Conservation (phyloP, 805 yeast genomes). For the Teunomyces stri region DNA sequence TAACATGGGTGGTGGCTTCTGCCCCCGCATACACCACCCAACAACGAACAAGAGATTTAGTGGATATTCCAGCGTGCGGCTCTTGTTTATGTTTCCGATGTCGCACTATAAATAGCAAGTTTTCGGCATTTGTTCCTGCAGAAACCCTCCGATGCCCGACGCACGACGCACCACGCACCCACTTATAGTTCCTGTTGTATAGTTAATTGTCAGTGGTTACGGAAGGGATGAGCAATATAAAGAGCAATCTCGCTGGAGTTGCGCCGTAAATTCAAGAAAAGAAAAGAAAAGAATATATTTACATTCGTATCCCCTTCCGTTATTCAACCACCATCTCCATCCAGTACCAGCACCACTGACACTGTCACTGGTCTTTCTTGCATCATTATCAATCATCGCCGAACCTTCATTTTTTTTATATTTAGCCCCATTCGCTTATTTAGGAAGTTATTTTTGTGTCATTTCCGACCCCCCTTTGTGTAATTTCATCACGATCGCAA, state of each 20-base stretch:
- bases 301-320: no score
- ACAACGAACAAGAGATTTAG: no score
- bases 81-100: not conserved
- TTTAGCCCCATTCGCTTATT: not conserved
- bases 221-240: slow-evolving; percentile 1
- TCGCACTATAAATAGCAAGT: not conserved
- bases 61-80: not conserved
- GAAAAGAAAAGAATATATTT: no score
- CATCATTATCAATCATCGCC: no score
- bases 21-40: no score
- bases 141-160: not conserved
- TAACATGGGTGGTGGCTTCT: no score
- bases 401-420: no score
- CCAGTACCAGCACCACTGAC: no score
- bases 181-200: not conserved
- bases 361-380: no score
- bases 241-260: not conserved
- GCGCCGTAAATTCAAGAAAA: no score
- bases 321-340: no score
- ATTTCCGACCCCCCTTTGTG: not conserved
- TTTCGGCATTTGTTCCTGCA: not conserved
- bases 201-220: not conserved
- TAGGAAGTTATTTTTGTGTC: not conserved
- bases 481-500: not conserved
- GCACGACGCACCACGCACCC: slow-evolving; percentile 1